Evolutionary conservation across 2,329 filamentous ascomycete species (phyloP).

Genomic region (Trichoderma arundinaceum): DNA sequence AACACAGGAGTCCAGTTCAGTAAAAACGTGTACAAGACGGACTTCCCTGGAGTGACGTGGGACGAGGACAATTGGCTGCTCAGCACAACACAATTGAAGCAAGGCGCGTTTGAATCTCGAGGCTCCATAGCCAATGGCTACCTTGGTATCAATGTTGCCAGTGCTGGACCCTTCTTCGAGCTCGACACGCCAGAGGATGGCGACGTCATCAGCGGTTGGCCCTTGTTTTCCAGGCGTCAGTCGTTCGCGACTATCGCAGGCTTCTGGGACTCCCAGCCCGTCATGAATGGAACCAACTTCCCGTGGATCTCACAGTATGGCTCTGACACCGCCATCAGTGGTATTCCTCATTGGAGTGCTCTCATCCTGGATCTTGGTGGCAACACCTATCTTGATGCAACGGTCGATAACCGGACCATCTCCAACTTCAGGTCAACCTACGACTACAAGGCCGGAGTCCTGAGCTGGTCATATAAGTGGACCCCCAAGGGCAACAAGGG

Average conservation of each 20-base stretch:
- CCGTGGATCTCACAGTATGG: constrained; percentile 67
- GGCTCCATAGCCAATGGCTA: constrained; percentile 42
- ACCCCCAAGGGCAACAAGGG: constrained; percentile 52
- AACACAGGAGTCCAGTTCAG: not conserved
- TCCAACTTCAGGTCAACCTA: constrained; percentile 65
- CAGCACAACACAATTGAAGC: constrained; percentile 37
- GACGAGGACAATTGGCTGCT: constrained; percentile 40
- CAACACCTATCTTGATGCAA: constrained; percentile 63
- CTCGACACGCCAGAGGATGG: constrained; percentile 35
- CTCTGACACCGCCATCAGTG: constrained; percentile 70
- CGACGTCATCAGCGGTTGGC: constrained; percentile 66
- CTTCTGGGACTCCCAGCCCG: constrained; percentile 67
- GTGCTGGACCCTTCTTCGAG: constrained; percentile 40
- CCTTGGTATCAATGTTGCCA: constrained; percentile 40
- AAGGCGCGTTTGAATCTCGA: constrained; percentile 40
- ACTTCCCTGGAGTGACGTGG: constrained; percentile 40
- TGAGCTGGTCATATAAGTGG: constrained; percentile 72
- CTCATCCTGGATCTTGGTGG: constrained; percentile 59
- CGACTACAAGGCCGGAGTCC: constrained; percentile 66
- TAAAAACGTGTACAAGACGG: constrained; percentile 36
- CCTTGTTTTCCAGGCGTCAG: constrained; percentile 66
- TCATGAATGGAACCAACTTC: constrained; percentile 66
- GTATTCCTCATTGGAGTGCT: constrained; percentile 65
- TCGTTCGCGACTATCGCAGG: constrained; percentile 71
- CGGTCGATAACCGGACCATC: constrained; percentile 63